Conservation (phyloP, 2,329 filamentous ascomycete genomes). For the Cladophialophora yegresii region DNA sequence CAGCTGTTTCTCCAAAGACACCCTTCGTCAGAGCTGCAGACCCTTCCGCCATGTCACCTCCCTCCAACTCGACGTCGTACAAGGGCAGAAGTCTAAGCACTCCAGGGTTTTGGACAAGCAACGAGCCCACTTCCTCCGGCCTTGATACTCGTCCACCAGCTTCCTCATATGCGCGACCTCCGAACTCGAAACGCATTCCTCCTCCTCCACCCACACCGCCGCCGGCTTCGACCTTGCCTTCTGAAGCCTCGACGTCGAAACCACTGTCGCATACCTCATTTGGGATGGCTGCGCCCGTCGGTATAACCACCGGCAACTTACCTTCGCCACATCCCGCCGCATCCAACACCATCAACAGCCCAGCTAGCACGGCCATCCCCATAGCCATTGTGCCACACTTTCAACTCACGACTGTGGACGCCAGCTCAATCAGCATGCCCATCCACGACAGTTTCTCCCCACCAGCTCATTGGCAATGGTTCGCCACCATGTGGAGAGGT, state of each 20-base stretch:
- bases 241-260: conserved; percentile 35
- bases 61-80: conserved; percentile 5
- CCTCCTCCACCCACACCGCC: conserved; percentile 21
- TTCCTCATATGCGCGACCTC: conserved; percentile 21
- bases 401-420: conserved; percentile 75
- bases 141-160: conserved; percentile 9
- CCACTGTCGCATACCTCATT: conserved; percentile 22
- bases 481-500: conserved; percentile 88
- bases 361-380: conserved; percentile 51
- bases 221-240: conserved; percentile 32
- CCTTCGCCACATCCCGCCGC: neutral
- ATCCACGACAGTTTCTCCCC: conserved; percentile 76
- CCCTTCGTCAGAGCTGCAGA: conserved; percentile 15
- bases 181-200: conserved; percentile 29
- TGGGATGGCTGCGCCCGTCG: conserved; percentile 18
- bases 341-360: neutral
- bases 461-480: conserved; percentile 97
- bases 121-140: neutral
- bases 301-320: neutral
- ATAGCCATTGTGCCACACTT: conserved; percentile 78
- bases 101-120: conserved; percentile 13
- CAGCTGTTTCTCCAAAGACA: conserved; percentile 33
- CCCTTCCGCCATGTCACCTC: conserved; percentile 26
- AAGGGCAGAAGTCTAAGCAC: conserved; percentile 24
- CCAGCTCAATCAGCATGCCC: conserved; percentile 70